phyloP scores from a whole-genome alignment of 441 rosid genomes.

The Lepidium campestre region DNA sequence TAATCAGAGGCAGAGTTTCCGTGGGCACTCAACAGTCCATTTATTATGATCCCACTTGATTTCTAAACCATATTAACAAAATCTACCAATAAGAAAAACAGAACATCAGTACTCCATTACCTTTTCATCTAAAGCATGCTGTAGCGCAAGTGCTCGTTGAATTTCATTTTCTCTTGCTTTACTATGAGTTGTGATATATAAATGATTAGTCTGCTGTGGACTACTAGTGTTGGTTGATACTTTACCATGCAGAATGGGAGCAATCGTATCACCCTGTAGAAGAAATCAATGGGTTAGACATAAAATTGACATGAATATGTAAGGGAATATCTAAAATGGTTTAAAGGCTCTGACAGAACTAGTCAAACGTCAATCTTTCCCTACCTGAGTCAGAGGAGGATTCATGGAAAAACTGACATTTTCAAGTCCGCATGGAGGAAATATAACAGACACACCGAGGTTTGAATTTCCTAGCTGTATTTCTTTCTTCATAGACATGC shows the following conservation, averaged over 20 bases:
- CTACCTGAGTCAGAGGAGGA: constrained; percentile 40
- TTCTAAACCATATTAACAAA: not conserved
- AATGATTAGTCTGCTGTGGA: constrained; percentile 44
- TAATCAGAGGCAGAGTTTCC: constrained; percentile 17
- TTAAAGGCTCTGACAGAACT: not conserved
- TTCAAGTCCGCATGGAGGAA: constrained; percentile 44
- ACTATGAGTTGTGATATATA: constrained; percentile 32
- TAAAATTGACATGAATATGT: constrained; percentile 11
- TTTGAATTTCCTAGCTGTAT: constrained; percentile 40
- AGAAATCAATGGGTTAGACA: constrained; percentile 7
- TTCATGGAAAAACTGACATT: constrained; percentile 35
- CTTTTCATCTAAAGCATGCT: constrained; percentile 54
- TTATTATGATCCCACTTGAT: not conserved
- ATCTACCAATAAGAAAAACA: not conserved
- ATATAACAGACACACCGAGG: constrained; percentile 38
- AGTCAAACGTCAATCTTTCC: constrained; percentile 20
- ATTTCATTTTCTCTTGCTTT: constrained; percentile 62
- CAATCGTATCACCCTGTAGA: constrained; percentile 40
- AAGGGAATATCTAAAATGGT: not conserved
- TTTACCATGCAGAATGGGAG: constrained; percentile 34
- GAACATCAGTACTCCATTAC: constrained; percentile 27
- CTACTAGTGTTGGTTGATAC: constrained; percentile 31
- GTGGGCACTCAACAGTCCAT: not conserved
- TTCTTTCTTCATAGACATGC: constrained; percentile 41
- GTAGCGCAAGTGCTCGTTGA: constrained; percentile 45